These are phyloP conservation scores for Filobasidium wieringae DNA, from an alignment of 768 basidiomycete species.

Conservation along the genomic window DNA sequence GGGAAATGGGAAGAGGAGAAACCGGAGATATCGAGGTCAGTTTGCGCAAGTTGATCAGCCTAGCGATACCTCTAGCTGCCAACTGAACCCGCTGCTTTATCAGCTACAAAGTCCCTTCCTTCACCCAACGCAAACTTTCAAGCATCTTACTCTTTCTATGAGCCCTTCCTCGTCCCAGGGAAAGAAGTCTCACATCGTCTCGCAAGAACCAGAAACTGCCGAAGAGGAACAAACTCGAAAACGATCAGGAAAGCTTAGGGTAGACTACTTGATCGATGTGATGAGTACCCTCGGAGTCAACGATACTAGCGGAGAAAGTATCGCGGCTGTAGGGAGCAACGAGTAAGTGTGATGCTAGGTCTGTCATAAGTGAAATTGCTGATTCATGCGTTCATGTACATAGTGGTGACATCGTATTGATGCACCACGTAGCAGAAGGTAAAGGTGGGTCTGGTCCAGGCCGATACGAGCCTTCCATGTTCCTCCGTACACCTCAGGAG, in stretches of 20 bases:
- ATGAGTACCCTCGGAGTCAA: conserved; percentile 28
- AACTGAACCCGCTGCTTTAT: background rate
- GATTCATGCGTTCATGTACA: background rate
- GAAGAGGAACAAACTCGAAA: conserved; percentile 23
- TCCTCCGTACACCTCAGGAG: conserved; percentile 23
- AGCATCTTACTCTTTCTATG: conserved; percentile 12
- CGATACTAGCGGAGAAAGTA: conserved; percentile 22
- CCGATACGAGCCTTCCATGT: conserved; percentile 30
- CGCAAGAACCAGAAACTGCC: conserved; percentile 14
- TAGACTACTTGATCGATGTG: conserved; percentile 34
- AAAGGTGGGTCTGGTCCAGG: background rate
- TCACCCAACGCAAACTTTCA: conserved; percentile 25
- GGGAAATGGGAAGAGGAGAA: conserved; percentile 45
- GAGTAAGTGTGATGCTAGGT: conserved; percentile 20
- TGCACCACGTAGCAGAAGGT: conserved; percentile 17
- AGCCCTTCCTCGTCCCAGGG: conserved; percentile 12
- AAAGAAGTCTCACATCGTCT: conserved; percentile 13
- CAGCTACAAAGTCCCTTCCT: conserved; percentile 25
- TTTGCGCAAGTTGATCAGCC: background rate
- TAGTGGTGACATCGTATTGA: conserved; percentile 36
- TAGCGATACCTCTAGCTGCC: background rate
- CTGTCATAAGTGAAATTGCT: background rate
- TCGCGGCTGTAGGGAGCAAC: conserved; percentile 33
- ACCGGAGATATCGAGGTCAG: conserved; percentile 31
- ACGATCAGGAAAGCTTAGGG: conserved; percentile 12